Conservation (phyloP, 1,284 basidiomycete species). For the Microbotryum violaceum region DNA sequence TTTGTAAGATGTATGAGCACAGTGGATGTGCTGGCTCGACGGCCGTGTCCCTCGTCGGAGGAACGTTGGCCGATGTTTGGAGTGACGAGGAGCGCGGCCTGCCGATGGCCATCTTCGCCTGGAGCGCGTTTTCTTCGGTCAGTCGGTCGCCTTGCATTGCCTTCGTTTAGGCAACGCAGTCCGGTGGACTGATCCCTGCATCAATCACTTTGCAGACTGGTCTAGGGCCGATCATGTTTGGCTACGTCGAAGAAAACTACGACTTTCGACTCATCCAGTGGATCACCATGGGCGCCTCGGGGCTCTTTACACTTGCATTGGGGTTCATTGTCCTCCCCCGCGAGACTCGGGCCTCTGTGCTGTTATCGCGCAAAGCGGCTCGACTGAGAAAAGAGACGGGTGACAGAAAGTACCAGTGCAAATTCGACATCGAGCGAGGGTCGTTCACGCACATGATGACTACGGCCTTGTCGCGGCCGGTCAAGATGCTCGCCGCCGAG, state of each 20-base stretch:
- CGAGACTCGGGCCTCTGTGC: conserved; percentile 33
- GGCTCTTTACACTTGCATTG: conserved; percentile 14
- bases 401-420: conserved; percentile 37
- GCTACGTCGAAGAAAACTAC: conserved; percentile 21
- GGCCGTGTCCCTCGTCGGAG: conserved; percentile 47
- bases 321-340: conserved; percentile 15
- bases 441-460: conserved; percentile 38
- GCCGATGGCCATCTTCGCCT: conserved; percentile 55
- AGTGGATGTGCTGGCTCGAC: conserved; percentile 57
- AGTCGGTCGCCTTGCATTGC: background rate
- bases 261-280: conserved; percentile 36
- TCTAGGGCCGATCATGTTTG: conserved; percentile 20
- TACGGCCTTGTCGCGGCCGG: conserved; percentile 36
- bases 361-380: conserved; percentile 33
- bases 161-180: background rate
- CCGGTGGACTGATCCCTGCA: background rate
- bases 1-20: background rate
- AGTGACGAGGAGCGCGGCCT: conserved; percentile 49
- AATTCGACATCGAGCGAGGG: conserved; percentile 39
- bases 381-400: conserved; percentile 35
- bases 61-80: conserved; percentile 38
- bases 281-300: conserved; percentile 42
- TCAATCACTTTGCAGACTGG: conserved; percentile 6
- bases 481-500: conserved; percentile 32
- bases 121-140: conserved; percentile 35